A percentile compares a stretch with the other conserved stretches of the same genome.
Evolutionary conservation across 208 protist genomes (phyloP).

Genomic region (Perkinsela sp.): DNA sequence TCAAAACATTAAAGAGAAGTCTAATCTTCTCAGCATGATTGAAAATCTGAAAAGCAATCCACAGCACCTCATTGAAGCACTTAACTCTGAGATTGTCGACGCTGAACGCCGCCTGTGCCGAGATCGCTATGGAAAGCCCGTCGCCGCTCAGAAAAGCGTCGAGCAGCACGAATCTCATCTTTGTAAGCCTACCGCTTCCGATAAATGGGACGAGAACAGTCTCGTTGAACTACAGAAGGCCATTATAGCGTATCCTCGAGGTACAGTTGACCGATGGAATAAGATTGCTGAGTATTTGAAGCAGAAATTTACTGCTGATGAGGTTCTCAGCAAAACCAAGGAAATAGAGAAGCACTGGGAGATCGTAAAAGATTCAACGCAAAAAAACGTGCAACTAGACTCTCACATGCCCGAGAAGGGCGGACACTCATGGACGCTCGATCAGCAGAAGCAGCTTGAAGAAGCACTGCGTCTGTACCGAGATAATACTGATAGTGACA

Average conservation of each 20-base stretch:
- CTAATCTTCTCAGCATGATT: background rate
- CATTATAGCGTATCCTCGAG: constrained; percentile 66
- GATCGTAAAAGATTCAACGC: constrained; percentile 4
- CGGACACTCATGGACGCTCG: constrained; percentile 31
- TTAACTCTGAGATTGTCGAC: constrained; percentile 23
- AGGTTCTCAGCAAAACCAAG: constrained; percentile 67
- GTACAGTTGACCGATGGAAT: constrained; percentile 62
- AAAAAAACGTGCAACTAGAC: constrained; percentile 5
- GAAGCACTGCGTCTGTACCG: constrained; percentile 58
- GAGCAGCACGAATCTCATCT: constrained; percentile 3
- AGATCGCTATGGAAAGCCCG: constrained; percentile 40
- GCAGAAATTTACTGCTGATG: constrained; percentile 41
- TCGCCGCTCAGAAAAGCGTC: constrained; percentile 26
- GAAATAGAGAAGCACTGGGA: constrained; percentile 33
- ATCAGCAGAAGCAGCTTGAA: constrained; percentile 81
- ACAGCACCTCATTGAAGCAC: constrained; percentile 4
- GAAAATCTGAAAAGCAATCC: constrained; percentile 9
- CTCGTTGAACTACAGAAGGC: constrained; percentile 69
- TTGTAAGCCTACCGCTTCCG: constrained; percentile 2
- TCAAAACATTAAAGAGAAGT: background rate
- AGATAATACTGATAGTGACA: constrained; percentile 71
- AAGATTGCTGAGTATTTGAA: constrained; percentile 39
- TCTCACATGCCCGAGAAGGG: constrained; percentile 3
- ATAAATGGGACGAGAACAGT: constrained; percentile 65
- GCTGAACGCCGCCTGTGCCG: constrained; percentile 25